A percentile compares a stretch with the other conserved stretches of the same genome.
These are phyloP conservation scores for Cudoniella acicularis DNA, from an alignment of 495 filamentous ascomycete genomes.

Conservation along the genomic window DNA sequence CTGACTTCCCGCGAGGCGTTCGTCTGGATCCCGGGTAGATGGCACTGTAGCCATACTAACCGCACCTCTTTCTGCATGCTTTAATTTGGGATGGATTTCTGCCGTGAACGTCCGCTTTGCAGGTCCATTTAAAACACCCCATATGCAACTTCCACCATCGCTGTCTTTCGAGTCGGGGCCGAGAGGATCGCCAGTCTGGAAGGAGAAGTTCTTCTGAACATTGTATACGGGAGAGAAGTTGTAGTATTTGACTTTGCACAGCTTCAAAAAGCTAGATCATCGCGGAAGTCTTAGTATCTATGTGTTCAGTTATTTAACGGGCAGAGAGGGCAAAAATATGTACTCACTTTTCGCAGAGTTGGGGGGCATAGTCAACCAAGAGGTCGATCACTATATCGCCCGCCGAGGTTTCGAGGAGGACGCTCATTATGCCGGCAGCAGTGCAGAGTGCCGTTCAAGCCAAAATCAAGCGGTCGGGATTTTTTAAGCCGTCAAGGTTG, in stretches of 20 bases:
- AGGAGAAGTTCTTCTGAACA: conserved; percentile 87
- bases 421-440: conserved; percentile 48
- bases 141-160: conserved; percentile 88
- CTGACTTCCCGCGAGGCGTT: conserved; percentile 77
- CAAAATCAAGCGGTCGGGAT: too few species aligned
- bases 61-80: conserved; percentile 80
- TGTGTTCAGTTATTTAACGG: conserved; percentile 14
- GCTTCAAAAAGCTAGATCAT: conserved; percentile 80
- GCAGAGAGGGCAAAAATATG: conserved; percentile 8
- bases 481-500: too few species aligned
- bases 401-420: conserved; percentile 83
- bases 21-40: conserved; percentile 71
- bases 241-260: conserved; percentile 97
- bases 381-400: conserved; percentile 94
- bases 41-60: conserved; percentile 92
- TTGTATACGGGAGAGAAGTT: conserved; percentile 89
- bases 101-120: conserved; percentile 77
- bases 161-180: conserved; percentile 77
- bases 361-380: conserved; percentile 79
- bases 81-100: conserved; percentile 76
- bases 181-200: conserved; percentile 91
- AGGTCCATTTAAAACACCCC: conserved; percentile 73
- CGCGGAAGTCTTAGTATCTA: conserved; percentile 45
- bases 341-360: conserved; percentile 85
- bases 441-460: background rate